These are phyloP conservation scores for Rhynchospora breviuscula DNA, from an alignment of 176 grass and related monocot species.

Conservation along the genomic window DNA sequence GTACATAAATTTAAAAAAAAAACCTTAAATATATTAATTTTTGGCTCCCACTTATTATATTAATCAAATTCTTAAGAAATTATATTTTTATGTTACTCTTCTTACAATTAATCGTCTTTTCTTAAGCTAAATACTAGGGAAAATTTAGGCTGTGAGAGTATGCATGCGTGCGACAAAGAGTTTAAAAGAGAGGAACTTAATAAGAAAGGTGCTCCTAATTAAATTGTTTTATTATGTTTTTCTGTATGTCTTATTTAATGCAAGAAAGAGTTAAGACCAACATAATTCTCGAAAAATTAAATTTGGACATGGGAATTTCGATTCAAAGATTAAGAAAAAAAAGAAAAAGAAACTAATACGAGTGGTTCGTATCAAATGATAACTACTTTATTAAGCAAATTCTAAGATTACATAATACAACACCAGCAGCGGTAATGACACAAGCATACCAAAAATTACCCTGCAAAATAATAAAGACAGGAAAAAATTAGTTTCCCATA, in stretches of 20 bases:
- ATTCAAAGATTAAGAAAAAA: not conserved
- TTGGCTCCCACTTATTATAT: not conserved
- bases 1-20: not conserved
- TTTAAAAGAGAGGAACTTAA: not conserved
- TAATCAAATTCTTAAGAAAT: not conserved
- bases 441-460: slow-evolving; percentile 27
- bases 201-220: not conserved
- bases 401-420: slow-evolving; percentile 1
- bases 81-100: not conserved
- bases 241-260: not conserved
- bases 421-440: slow-evolving; percentile 2
- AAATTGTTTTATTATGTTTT: not conserved
- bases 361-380: not conserved
- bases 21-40: not conserved
- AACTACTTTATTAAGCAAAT: not conserved
- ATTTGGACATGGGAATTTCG: not conserved
- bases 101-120: not conserved
- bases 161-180: not conserved
- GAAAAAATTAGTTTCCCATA: not conserved
- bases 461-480: slow-evolving; percentile 6
- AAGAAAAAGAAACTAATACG: not conserved
- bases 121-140: no score
- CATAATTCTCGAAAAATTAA: not conserved
- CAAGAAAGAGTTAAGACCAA: not conserved
- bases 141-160: no score